Base-by-base conservation (phyloP, 169 alveolate genomes). In the Cryptosporidium felis region DNA sequence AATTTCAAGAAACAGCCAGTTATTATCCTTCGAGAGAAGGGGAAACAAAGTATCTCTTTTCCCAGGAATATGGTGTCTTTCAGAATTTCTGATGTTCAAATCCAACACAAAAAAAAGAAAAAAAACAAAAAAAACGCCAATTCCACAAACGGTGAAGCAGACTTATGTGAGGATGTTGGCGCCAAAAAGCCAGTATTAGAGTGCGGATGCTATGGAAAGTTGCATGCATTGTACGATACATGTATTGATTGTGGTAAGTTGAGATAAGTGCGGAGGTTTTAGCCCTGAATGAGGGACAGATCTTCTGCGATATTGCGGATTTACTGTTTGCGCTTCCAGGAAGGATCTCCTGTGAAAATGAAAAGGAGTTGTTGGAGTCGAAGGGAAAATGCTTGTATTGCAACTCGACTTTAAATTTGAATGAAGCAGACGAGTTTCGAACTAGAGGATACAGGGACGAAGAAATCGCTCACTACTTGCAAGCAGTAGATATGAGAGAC, bases 181-280 rank as follows among this genome's bases (percentile, higher is more conserved):
- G 63, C 63, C 45, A 28, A 56, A 3, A 0, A 38, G 6, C 23
- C 36, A 42, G 44, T 56, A 30, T 26, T 21, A 26, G 63, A 56
- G 49, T 74, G 85, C 56, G 85, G 74, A 18, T 74, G 85, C 38
- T 74, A 51, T 74, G 85, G 49, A 32, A 74, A 56, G 56, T 30
- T 74, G 44, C 85, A 74, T 58, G 59, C 53, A 18, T 5, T 74
- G 12, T 58, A 51, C 41, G 41, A 18, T 38, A 74, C 65, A 49
- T 74, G 85, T 32, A 74, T 56, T 16, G 38, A 53, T 5, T 74
- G 85, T 53, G 85, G 85, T 74, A 49, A 74, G 85, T 53, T 74
- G 0, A n/a, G n/a, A n/a, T n/a, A n/a, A n/a, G n/a, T 18, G 40
- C 53, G 40, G 49, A 0, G 6, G n/a, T 30, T 61, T 18, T 21